Evolutionary conservation across 768 basidiomycete genomes (phyloP).

Genomic region (Amyloporia xantha): DNA sequence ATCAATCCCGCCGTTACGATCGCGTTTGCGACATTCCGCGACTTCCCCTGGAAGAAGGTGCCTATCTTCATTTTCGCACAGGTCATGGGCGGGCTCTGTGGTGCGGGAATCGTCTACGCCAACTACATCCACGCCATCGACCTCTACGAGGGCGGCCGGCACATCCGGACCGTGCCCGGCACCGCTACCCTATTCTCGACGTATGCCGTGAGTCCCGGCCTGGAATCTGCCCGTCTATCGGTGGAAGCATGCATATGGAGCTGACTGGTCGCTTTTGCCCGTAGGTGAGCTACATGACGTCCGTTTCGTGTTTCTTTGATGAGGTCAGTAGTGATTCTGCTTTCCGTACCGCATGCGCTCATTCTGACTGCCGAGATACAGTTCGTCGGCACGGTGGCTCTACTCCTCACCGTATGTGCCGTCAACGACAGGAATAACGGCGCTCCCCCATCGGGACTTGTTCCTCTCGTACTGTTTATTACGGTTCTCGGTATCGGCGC

Average conservation of each 20-base stretch:
- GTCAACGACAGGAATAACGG: slow-evolving; percentile 47
- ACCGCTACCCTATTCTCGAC: slow-evolving; percentile 57
- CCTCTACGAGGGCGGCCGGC: slow-evolving; percentile 48
- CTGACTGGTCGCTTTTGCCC: not conserved
- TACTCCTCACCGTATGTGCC: slow-evolving; percentile 48
- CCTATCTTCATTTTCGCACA: slow-evolving; percentile 63
- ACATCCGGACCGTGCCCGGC: slow-evolving; percentile 47
- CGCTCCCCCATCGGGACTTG: slow-evolving; percentile 42
- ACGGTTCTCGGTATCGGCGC: slow-evolving; percentile 52
- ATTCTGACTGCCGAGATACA: slow-evolving; percentile 24
- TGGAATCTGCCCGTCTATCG: not conserved
- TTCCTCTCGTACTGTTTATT: slow-evolving; percentile 51
- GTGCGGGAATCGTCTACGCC: slow-evolving; percentile 51
- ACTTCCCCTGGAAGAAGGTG: slow-evolving; percentile 78
- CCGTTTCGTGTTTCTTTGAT: slow-evolving; percentile 39
- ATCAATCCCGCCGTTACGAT: slow-evolving; percentile 51
- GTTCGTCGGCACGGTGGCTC: slow-evolving; percentile 49
- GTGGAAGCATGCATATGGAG: not conserved
- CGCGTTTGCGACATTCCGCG: slow-evolving; percentile 58
- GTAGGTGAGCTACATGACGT: slow-evolving; percentile 36
- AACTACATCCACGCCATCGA: slow-evolving; percentile 67
- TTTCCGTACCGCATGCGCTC: no score
- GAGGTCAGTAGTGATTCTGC: slow-evolving; percentile 25
- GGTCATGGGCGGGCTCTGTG: slow-evolving; percentile 52
- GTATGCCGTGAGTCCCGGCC: slow-evolving; percentile 41